Conservation (phyloP, 2,329 filamentous ascomycete species). For the Coleophoma eucalyptorum region DNA sequence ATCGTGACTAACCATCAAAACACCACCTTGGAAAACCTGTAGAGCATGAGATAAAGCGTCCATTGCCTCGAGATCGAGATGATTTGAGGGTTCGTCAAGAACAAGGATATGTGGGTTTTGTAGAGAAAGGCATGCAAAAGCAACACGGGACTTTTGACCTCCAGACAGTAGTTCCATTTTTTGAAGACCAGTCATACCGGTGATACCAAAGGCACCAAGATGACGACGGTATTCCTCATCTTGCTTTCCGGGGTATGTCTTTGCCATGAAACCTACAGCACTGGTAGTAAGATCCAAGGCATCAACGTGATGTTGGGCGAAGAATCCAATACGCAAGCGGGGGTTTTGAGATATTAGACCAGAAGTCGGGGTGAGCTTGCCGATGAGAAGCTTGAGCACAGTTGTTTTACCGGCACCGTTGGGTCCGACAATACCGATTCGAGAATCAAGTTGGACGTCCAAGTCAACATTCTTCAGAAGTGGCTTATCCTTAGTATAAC, state of each 20-base stretch:
- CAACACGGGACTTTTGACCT: conserved; percentile 97
- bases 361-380: conserved; percentile 69
- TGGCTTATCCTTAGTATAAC: conserved; percentile 75
- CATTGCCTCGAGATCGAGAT: conserved; percentile 97
- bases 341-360: conserved; percentile 88
- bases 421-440: conserved; percentile 98
- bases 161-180: conserved; percentile 93
- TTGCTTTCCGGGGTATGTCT: conserved; percentile 81
- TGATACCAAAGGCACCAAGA: conserved; percentile 84
- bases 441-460: conserved; percentile 95
- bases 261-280: conserved; percentile 95
- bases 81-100: conserved; percentile 97
- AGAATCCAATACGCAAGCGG: conserved; percentile 88
- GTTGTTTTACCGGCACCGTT: conserved; percentile 99
- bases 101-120: conserved; percentile 96
- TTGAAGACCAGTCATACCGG: conserved; percentile 92
- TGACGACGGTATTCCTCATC: conserved; percentile 97
- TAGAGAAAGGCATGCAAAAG: conserved; percentile 92
- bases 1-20: conserved; percentile 98
- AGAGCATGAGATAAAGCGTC: conserved; percentile 86
- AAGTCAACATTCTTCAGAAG: conserved; percentile 85
- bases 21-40: conserved; percentile 84
- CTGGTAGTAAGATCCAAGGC: conserved; percentile 85
- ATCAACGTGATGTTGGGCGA: conserved; percentile 97
- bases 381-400: conserved; percentile 94